Evolutionary conservation across 2,329 filamentous ascomycete genomes (phyloP).

Genomic region (Cladosporium halotolerans): DNA sequence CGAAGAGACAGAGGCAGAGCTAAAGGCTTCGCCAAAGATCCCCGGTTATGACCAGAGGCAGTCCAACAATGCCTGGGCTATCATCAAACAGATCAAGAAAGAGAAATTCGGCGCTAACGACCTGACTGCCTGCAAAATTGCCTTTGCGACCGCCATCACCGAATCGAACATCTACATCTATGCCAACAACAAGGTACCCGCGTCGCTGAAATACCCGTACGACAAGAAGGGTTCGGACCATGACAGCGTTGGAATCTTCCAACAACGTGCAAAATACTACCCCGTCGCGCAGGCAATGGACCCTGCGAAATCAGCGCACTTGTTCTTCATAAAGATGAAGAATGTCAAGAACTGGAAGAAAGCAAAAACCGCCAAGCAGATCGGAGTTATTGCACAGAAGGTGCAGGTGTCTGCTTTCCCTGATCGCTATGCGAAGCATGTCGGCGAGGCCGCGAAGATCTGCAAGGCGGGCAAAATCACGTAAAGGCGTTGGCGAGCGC

Average conservation of each 20-base stretch:
- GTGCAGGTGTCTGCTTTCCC: conserved; percentile 4
- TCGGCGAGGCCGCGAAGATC: conserved; percentile 1
- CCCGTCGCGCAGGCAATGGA: conserved; percentile 1
- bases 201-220: background rate
- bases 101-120: conserved; percentile 1
- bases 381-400: background rate
- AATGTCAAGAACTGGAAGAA: background rate
- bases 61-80: conserved; percentile 9
- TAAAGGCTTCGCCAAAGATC: background rate
- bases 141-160: conserved; percentile 2
- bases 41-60: background rate
- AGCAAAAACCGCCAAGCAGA: conserved; percentile 1
- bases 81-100: conserved; percentile 7
- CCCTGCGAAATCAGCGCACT: conserved; percentile 3
- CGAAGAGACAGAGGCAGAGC: background rate
- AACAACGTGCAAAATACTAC: conserved; percentile 4
- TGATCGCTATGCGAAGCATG: background rate
- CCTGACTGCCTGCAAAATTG: background rate
- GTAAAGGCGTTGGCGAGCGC: no score
- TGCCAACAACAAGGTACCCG: background rate
- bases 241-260: conserved; percentile 3
- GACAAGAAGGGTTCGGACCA: conserved; percentile 1
- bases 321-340: background rate
- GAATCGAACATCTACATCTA: conserved; percentile 9
- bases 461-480: background rate